A percentile compares a stretch with the other conserved stretches of the same genome.
Conservation (phyloP, 1,284 basidiomycete genomes). For the Papiliotrema fonsecae region DNA sequence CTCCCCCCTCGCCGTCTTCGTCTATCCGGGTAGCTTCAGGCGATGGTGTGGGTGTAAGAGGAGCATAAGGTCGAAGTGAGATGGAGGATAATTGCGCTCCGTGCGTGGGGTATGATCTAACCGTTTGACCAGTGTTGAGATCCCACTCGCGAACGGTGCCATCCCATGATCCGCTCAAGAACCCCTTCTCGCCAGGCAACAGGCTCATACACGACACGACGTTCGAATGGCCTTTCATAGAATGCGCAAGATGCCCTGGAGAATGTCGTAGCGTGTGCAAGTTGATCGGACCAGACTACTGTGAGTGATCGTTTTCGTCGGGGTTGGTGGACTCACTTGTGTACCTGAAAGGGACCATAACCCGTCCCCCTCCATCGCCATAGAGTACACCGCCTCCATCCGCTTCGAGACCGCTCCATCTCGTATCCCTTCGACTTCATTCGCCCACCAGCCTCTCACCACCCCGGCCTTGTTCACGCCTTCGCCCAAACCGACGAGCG, state of each 20-base stretch:
- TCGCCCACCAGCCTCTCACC: constrained; percentile 76
- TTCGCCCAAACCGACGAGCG: constrained; percentile 84
- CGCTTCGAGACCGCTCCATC: constrained; percentile 21
- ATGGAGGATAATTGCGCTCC: constrained; percentile 81
- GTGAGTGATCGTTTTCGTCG: constrained; percentile 5
- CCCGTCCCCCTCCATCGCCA: constrained; percentile 83
- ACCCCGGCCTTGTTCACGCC: constrained; percentile 87
- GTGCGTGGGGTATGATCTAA: constrained; percentile 74
- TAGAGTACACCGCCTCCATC: constrained; percentile 73
- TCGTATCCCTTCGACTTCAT: constrained; percentile 42
- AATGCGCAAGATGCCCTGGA: constrained; percentile 73
- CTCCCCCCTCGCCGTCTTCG: constrained; percentile 38
- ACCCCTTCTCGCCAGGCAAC: constrained; percentile 71
- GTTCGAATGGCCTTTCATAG: constrained; percentile 65
- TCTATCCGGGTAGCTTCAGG: constrained; percentile 48
- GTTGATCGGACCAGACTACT: constrained; percentile 76
- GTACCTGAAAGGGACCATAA: constrained; percentile 84
- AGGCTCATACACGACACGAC: constrained; percentile 83
- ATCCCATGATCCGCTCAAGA: constrained; percentile 94
- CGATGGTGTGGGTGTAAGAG: constrained; percentile 18
- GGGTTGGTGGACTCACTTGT: constrained; percentile 56
- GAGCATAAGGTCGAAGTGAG: constrained; percentile 63
- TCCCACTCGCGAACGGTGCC: constrained; percentile 93
- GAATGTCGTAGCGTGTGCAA: constrained; percentile 89
- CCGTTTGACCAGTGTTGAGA: constrained; percentile 79